Percentiles rank a stretch among this genome's conserved stretches.
phyloP scores from a whole-genome alignment of 129 eudicot genomes.

The Arctium minus region DNA sequence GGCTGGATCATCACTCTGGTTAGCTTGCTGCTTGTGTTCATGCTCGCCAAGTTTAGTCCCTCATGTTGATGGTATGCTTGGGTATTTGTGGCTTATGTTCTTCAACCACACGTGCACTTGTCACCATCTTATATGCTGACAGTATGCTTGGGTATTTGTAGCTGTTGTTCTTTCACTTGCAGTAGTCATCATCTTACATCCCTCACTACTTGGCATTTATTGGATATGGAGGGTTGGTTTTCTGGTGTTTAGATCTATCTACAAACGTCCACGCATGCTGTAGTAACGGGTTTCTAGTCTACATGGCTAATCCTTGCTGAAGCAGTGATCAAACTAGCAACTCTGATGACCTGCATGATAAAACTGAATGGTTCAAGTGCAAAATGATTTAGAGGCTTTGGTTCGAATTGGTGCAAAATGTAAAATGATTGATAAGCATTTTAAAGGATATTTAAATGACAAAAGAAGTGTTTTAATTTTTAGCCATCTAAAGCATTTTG shows the following conservation, averaged over 20 bases:
- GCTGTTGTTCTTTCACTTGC: not conserved
- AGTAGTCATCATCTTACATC: not conserved
- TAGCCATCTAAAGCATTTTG: not conserved
- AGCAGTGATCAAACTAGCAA: not conserved
- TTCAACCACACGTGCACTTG: not conserved
- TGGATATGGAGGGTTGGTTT: not conserved
- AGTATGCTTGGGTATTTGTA: not conserved
- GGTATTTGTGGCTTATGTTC: not conserved
- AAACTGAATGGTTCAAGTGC: not conserved
- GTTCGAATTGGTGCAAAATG: not conserved
- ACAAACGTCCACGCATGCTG: not conserved
- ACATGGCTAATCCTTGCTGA: not conserved
- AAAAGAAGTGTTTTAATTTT: not conserved
- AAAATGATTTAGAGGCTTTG: not conserved
- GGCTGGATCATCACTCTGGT: no score
- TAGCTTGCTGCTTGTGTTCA: no score
- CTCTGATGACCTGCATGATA: not conserved
- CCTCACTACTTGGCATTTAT: not conserved
- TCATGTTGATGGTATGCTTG: not conserved
- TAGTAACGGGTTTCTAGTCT: not conserved
- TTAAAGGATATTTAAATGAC: not conserved
- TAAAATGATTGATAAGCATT: not conserved
- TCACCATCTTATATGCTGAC: not conserved
- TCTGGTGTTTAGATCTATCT: not conserved
- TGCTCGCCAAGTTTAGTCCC: not conserved